phyloP scores from a whole-genome alignment of 305 asterid species.

The Solanum hybrid region DNA sequence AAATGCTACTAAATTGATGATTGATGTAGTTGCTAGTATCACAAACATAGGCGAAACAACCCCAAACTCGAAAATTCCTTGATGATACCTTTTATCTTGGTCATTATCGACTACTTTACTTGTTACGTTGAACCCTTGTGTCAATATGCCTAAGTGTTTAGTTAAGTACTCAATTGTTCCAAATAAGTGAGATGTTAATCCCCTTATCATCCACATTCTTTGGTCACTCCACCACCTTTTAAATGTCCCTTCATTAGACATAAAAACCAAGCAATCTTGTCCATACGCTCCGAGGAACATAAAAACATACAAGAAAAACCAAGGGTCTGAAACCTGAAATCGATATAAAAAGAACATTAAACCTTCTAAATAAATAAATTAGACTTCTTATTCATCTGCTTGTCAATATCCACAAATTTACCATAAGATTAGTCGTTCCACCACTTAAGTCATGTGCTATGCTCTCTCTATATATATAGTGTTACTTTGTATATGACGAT shows the following conservation, averaged over 20 bases:
- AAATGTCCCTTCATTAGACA: constrained; percentile 32
- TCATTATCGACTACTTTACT: constrained; percentile 75
- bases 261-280: constrained; percentile 55
- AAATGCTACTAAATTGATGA: constrained; percentile 39
- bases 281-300: constrained; percentile 59
- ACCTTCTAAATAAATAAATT: not conserved
- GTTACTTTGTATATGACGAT: not conserved
- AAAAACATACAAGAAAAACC: constrained; percentile 40
- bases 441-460: not conserved
- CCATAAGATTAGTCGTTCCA: not conserved
- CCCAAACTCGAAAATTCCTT: constrained; percentile 63
- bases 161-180: constrained; percentile 36
- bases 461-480: not conserved
- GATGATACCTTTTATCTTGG: constrained; percentile 45
- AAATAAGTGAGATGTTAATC: constrained; percentile 28
- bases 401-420: not conserved
- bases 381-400: not conserved
- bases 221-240: constrained; percentile 82
- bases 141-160: constrained; percentile 43
- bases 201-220: constrained; percentile 64
- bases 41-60: constrained; percentile 50
- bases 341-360: not conserved
- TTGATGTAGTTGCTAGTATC: constrained; percentile 34
- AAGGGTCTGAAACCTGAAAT: constrained; percentile 37
- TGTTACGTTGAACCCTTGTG: constrained; percentile 63